Conservation (phyloP, 176 grass and related monocot species). For the Themeda triandra region DNA sequence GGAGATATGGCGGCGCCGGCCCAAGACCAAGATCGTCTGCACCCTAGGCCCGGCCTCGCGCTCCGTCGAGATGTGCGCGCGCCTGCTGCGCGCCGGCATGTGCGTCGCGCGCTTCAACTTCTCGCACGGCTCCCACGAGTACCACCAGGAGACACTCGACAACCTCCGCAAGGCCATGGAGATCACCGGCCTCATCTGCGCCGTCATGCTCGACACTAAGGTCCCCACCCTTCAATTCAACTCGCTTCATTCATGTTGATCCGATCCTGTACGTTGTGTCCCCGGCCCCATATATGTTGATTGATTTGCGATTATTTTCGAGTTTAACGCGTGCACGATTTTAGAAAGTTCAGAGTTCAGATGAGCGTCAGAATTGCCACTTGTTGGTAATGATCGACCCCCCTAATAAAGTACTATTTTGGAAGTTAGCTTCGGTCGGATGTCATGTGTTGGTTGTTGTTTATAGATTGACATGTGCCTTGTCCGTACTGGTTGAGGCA, state of each 20-base stretch:
- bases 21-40: conserved; percentile 92
- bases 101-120: conserved; percentile 93
- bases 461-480: conserved; percentile 10
- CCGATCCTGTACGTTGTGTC: conserved; percentile 1
- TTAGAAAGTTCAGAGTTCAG: background rate
- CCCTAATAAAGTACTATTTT: background rate
- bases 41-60: conserved; percentile 81
- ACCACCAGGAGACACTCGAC: conserved; percentile 85
- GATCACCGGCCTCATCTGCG: conserved; percentile 71
- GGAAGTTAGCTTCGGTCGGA: background rate
- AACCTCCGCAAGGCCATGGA: conserved; percentile 81
- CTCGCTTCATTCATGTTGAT: background rate
- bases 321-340: background rate
- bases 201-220: conserved; percentile 96
- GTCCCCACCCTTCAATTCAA: conserved; percentile 15
- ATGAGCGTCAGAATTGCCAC: background rate
- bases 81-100: conserved; percentile 78
- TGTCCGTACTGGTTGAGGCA: conserved; percentile 1
- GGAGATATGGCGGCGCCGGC: conserved; percentile 38
- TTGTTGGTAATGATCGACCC: background rate
- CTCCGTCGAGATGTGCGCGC: conserved; percentile 82
- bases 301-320: background rate
- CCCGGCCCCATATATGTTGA: no score
- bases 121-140: conserved; percentile 85
- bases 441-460: background rate